Base-by-base conservation (phyloP, 345 rosid species). In the Brassica carinata region DNA sequence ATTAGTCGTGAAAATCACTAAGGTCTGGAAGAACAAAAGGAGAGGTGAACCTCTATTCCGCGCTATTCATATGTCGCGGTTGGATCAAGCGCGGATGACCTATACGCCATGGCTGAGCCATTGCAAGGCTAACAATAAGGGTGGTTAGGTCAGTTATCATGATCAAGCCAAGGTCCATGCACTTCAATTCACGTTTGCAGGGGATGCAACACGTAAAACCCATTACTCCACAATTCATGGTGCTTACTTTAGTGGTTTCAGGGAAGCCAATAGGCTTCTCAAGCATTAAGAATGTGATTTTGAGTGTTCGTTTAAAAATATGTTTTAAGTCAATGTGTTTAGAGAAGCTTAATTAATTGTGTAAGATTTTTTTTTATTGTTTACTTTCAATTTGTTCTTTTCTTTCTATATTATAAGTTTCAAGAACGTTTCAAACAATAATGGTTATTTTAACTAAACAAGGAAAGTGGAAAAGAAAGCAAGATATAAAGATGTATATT, bases 191-290 rank as follows among this genome's bases (percentile, higher is more conserved):
- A 84, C 93, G 77, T 96, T 96, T 87, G 99, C 99, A 72, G 99
- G 97, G 77, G 99, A 96, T 75, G 97, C 92, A 61, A 93, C 99
- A 27, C 98, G 92, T 74, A 88, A 93, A 86, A 93, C 92, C 61
- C 97, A 95, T 72, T 95, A 95, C 79, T 93, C 98, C 2, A 93
- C 98, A 4, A 93, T 97, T 64, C 98, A 91, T 71, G 98, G 98
- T 31, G 98, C 99, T 71, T 95, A 91, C 83, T 89, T 84, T 73
- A 93, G 98, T 83, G 98, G 97, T 43, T 85, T 93, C 67, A 95
- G 98, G 45, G 96, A 95, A 88, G 98, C 98, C 84, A 85, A 85
- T 83, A 88, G 98, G 91, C 94, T 95, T 85, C 93, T 93, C 71
- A 85, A 91, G 83, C 92, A 93, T 82, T 93, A 93, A 81, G 81